A percentile compares a stretch with the other conserved stretches of the same genome.
Conservation (phyloP, 495 filamentous ascomycete species). For the Penicillium waksmanii region DNA sequence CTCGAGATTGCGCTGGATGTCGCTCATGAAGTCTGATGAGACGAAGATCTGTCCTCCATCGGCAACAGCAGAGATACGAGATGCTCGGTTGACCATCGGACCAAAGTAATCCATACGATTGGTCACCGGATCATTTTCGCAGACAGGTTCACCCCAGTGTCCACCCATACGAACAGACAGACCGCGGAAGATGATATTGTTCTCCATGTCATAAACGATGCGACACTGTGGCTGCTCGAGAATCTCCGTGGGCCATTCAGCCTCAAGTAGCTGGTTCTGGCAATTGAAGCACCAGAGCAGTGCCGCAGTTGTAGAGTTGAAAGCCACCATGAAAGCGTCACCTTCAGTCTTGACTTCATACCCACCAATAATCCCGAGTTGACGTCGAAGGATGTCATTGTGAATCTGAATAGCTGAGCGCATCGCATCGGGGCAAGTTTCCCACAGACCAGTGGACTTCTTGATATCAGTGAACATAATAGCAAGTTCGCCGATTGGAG, state of each 20-base stretch:
- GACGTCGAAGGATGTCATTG: slow-evolving; percentile 92
- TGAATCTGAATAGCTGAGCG: slow-evolving; percentile 92
- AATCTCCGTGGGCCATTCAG: slow-evolving; percentile 92
- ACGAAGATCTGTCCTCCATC: slow-evolving; percentile 97
- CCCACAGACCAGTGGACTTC: slow-evolving; percentile 96
- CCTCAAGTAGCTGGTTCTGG: slow-evolving; percentile 81
- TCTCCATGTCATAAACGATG: slow-evolving; percentile 79
- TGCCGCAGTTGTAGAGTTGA: slow-evolving; percentile 90
- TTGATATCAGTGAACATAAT: slow-evolving; percentile 99
- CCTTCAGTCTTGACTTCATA: slow-evolving; percentile 99
- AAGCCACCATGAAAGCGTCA: slow-evolving; percentile 99
- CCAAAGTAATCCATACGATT: slow-evolving; percentile 99
- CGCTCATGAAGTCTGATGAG: slow-evolving; percentile 92
- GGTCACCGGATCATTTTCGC: slow-evolving; percentile 93
- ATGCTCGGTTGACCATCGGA: slow-evolving; percentile 97
- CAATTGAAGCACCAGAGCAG: slow-evolving; percentile 96
- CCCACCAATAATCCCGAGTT: slow-evolving; percentile 89
- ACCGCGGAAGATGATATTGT: slow-evolving; percentile 87
- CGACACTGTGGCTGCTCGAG: slow-evolving; percentile 83
- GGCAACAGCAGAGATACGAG: slow-evolving; percentile 90
- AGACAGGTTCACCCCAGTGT: slow-evolving; percentile 93
- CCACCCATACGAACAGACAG: slow-evolving; percentile 96
- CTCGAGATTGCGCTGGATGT: slow-evolving; percentile 90
- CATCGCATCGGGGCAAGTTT: slow-evolving; percentile 93
- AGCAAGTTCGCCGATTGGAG: slow-evolving; percentile 84